Base-by-base conservation (phyloP, 1,284 basidiomycete genomes). In the Cutaneotrichosporon cavernicola region DNA sequence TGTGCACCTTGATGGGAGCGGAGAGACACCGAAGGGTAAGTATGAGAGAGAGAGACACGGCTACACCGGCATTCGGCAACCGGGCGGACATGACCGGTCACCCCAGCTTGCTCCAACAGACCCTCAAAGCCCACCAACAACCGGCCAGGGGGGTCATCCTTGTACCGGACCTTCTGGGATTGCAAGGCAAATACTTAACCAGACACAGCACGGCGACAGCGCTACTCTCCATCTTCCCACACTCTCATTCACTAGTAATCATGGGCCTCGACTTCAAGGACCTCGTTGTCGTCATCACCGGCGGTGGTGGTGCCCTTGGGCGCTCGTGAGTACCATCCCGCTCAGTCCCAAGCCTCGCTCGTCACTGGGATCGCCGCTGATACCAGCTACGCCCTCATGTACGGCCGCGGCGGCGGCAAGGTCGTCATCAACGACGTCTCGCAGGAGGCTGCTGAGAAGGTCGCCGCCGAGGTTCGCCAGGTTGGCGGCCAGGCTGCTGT, bases 401-500 rank as follows among this genome's bases (percentile, higher is more conserved):
- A 93, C 79, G 95, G 92, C 38, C 86, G 90, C 18, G 86, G 92
- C 62, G 96, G 95, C 10, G 93, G 93, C 16, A 94, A 92, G 73
- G 87, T 99, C 65, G 91, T 99, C 69, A 90, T 98, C 53, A 97
- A 97, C 76, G 97, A 99, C 81, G 91, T 98, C 76, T 93, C 89
- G 74, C 85, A 84, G 62, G 88, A 88, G 67, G 90, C 92, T 26
- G 96, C 96, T 4, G 90, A 97, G 79, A 90, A 90, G 72, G 93
- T 97, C 31, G 95, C 97, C 7, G 89, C 91, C 69, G 89, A 97
- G 81, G 97, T 98, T 77, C 86, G 82, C 57, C 85, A 86, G 74
- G 92, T 88, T 68, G 92, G 91, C 26, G 94, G 94, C 8, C 89
- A 89, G 76, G 94, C 94, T 1, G 85, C 92, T 22, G 87, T 86